These are phyloP conservation scores for Schizophyllum commune DNA, from an alignment of 1,284 basidiomycete species.

Conservation along the genomic window DNA sequence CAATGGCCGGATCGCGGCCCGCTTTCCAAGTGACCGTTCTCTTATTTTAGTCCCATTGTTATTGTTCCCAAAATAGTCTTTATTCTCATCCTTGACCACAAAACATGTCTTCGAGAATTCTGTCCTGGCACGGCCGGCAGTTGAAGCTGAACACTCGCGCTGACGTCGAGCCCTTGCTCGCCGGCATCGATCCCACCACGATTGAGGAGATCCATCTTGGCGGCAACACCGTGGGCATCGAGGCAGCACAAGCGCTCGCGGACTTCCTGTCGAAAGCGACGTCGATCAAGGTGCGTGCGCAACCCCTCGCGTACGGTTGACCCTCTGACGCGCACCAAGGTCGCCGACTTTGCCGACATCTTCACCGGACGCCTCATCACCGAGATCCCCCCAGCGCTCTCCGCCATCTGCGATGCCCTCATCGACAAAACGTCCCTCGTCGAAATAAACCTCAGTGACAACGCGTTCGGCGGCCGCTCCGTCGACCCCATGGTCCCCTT, in stretches of 20 bases:
- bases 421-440: conserved; percentile 74
- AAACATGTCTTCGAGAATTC: conserved; percentile 17
- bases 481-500: conserved; percentile 93
- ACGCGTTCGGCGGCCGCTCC: conserved; percentile 94
- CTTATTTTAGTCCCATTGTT: not conserved
- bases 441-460: conserved; percentile 91
- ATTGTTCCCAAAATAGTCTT: not conserved
- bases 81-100: not conserved
- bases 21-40: not conserved
- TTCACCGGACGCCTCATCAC: conserved; percentile 95
- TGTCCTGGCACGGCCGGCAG: conserved; percentile 64
- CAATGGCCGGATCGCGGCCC: no score
- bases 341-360: conserved; percentile 96
- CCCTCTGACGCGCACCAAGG: conserved; percentile 35
- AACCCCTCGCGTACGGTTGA: conserved; percentile 12
- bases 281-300: conserved; percentile 56
- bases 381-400: conserved; percentile 90
- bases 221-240: conserved; percentile 94
- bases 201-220: conserved; percentile 90
- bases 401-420: conserved; percentile 84
- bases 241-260: conserved; percentile 82
- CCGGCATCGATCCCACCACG: conserved; percentile 54
- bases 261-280: conserved; percentile 71
- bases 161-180: conserved; percentile 77
- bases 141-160: conserved; percentile 79